Conservation (phyloP, 176 grass and related monocot species). For the Stipa capillata region DNA sequence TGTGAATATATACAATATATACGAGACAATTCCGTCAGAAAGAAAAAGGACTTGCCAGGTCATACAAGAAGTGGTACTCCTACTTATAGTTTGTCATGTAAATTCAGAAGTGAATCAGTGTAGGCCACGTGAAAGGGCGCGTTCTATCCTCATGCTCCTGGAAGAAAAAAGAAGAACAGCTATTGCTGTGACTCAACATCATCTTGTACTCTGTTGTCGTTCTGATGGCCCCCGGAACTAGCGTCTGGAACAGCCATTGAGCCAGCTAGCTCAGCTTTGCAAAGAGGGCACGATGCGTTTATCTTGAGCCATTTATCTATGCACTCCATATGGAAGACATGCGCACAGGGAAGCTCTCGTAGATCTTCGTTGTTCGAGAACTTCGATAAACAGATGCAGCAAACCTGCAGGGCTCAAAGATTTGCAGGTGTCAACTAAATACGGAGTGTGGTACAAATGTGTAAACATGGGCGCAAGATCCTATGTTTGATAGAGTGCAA, state of each 20-base stretch:
- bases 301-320: conserved; percentile 97
- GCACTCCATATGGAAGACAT: conserved; percentile 91
- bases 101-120: background rate
- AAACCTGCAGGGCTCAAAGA: conserved; percentile 44
- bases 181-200: conserved; percentile 54
- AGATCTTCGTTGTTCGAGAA: conserved; percentile 78
- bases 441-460: no score
- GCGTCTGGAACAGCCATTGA: background rate
- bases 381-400: conserved; percentile 86
- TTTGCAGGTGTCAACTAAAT: background rate
- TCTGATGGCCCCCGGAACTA: conserved; percentile 5
- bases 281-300: conserved; percentile 86
- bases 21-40: conserved; percentile 9
- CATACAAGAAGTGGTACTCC: no score
- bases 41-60: conserved; percentile 21
- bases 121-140: background rate
- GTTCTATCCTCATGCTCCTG: conserved; percentile 12
- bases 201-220: conserved; percentile 10
- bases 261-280: conserved; percentile 59
- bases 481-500: background rate
- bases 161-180: background rate
- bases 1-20: conserved; percentile 1
- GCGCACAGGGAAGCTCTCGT: conserved; percentile 68
- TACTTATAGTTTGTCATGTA: conserved; percentile 13
- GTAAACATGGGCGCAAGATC: background rate